Evolutionary conservation across 192 early-diverging fungal species (phyloP).

Genomic region (Podila minutissima): DNA sequence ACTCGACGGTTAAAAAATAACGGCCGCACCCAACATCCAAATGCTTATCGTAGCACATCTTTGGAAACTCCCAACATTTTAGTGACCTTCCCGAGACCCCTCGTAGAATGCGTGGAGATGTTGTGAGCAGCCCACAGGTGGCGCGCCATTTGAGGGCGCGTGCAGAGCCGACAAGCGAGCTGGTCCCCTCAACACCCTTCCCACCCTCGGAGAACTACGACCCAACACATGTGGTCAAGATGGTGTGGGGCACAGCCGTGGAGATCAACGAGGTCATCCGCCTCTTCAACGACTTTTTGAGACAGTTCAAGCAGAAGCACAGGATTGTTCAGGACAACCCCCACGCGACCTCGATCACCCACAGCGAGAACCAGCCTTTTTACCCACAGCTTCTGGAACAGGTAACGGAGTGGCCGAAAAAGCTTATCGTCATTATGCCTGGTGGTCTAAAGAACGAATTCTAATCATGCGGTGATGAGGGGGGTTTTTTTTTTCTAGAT

Average conservation of each 20-base stretch:
- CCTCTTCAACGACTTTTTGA: conserved; percentile 84
- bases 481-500: conserved; percentile 63
- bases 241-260: conserved; percentile 96
- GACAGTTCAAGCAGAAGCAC: conserved; percentile 70
- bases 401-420: conserved; percentile 26
- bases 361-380: conserved; percentile 70
- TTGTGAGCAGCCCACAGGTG: conserved; percentile 45
- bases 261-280: conserved; percentile 85
- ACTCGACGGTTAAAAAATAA: neutral
- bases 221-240: conserved; percentile 34
- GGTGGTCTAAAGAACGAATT: neutral
- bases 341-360: conserved; percentile 23
- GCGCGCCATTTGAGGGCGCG: conserved; percentile 30
- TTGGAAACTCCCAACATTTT: neutral
- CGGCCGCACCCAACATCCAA: neutral
- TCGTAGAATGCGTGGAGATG: conserved; percentile 38
- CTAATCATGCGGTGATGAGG: conserved; percentile 3
- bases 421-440: neutral
- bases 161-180: conserved; percentile 29
- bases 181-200: conserved; percentile 22
- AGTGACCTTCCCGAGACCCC: conserved; percentile 30
- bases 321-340: conserved; percentile 55
- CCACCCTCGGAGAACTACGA: conserved; percentile 38
- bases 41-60: neutral
- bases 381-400: conserved; percentile 79